Conservation (phyloP, 2,329 filamentous ascomycete species). For the Shiraia sp. region DNA sequence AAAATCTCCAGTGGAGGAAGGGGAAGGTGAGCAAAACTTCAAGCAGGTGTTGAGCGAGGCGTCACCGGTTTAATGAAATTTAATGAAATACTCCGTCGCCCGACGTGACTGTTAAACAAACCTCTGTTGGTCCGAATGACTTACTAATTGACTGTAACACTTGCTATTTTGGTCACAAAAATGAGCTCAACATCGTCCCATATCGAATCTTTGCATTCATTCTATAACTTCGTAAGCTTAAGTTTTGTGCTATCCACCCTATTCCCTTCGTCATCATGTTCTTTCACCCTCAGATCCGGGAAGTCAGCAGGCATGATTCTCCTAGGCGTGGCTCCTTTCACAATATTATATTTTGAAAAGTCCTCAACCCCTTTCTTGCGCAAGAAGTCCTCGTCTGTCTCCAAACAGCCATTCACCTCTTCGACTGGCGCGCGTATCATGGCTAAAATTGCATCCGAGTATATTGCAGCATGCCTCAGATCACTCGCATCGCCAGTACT, state of each 20-base stretch:
- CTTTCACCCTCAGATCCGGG: constrained; percentile 71
- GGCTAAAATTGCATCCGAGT: constrained; percentile 76
- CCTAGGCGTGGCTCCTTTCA: constrained; percentile 65
- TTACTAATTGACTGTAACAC: no score
- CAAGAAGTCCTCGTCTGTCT: constrained; percentile 82
- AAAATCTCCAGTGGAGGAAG: no score
- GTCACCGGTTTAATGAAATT: no score
- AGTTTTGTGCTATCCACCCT: constrained; percentile 65
- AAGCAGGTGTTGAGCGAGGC: no score
- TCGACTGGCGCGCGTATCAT: constrained; percentile 65
- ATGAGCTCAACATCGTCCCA: no score
- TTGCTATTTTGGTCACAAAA: no score
- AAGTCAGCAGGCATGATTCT: constrained; percentile 77
- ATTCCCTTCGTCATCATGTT: constrained; percentile 79
- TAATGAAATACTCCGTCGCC: no score
- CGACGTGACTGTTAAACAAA: no score
- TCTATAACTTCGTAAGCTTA: constrained; percentile 21
- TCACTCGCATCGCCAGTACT: constrained; percentile 55
- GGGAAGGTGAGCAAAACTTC: no score
- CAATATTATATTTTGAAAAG: constrained; percentile 73
- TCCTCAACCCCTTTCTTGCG: constrained; percentile 68
- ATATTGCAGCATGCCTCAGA: constrained; percentile 71
- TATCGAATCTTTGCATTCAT: no score
- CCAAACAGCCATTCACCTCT: constrained; percentile 70
- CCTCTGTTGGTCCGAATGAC: no score